Percentiles rank a stretch among this genome's conserved stretches.
Evolutionary conservation across 2,329 filamentous ascomycete genomes (phyloP).

Genomic region (Xylariaceae sp.): DNA sequence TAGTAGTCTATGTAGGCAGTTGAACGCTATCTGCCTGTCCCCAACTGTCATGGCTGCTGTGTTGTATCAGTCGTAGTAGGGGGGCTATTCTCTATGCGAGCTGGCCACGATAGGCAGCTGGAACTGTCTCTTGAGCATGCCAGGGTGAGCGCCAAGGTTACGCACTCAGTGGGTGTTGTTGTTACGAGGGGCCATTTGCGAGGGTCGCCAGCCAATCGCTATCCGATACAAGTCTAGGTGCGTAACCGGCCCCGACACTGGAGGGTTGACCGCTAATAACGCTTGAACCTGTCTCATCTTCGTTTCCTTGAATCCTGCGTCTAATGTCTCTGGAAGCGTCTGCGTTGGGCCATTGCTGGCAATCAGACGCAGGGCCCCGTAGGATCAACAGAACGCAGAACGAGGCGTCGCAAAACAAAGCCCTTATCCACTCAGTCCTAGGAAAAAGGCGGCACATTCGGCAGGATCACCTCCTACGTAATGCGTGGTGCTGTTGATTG

Average conservation of each 20-base stretch:
- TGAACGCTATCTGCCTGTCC: neutral
- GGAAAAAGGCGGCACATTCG: too few relatives aligned
- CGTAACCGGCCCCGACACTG: conserved; percentile 23
- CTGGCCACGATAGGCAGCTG: conserved; percentile 30
- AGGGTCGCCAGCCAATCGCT: conserved; percentile 13
- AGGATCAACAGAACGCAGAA: too few relatives aligned
- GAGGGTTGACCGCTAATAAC: conserved; percentile 20
- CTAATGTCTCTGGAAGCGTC: too few relatives aligned
- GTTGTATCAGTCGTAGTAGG: conserved; percentile 13
- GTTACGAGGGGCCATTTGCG: conserved; percentile 24
- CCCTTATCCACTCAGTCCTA: too few relatives aligned
- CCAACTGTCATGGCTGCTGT: conserved; percentile 9
- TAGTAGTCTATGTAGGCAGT: neutral
- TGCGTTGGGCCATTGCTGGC: too few relatives aligned
- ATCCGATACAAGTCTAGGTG: conserved; percentile 7
- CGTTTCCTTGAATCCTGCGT: too few relatives aligned
- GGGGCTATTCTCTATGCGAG: conserved; percentile 19
- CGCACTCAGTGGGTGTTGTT: conserved; percentile 16
- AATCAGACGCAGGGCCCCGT: too few relatives aligned
- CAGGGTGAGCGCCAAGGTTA: conserved; percentile 25
- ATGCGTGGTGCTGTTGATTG: too few relatives aligned
- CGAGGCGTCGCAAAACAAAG: too few relatives aligned
- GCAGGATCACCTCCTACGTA: too few relatives aligned
- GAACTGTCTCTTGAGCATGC: conserved; percentile 9
- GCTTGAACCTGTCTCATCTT: too few relatives aligned